Conservation (phyloP, 1,284 basidiomycete species). For the Phenoliferia sp. region DNA sequence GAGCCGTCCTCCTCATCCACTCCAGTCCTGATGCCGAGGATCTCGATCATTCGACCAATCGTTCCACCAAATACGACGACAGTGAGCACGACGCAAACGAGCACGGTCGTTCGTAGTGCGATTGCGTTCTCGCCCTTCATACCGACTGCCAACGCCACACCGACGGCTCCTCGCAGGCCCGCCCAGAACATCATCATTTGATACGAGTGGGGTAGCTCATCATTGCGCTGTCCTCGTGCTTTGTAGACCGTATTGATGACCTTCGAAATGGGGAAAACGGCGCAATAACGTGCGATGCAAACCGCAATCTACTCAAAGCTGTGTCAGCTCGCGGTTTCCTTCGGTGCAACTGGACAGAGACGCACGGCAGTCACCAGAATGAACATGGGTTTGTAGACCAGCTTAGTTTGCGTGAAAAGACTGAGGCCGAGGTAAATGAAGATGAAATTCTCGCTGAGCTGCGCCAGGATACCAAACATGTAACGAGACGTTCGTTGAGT, state of each 20-base stretch:
- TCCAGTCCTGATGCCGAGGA: constrained; percentile 92
- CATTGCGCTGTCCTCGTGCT: constrained; percentile 65
- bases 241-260: constrained; percentile 85
- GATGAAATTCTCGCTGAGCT: constrained; percentile 97
- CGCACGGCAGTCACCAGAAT: constrained; percentile 73
- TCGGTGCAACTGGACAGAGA: constrained; percentile 10
- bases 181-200: constrained; percentile 91
- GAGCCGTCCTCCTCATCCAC: constrained; percentile 74
- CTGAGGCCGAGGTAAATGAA: constrained; percentile 98
- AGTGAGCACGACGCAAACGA: constrained; percentile 92
- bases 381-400: constrained; percentile 91
- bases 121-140: constrained; percentile 89
- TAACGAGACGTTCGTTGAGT: constrained; percentile 95
- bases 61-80: constrained; percentile 95
- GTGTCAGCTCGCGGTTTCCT: neutral
- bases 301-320: constrained; percentile 65
- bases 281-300: constrained; percentile 87
- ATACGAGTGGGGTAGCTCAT: constrained; percentile 89
- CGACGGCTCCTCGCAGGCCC: constrained; percentile 89
- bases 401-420: constrained; percentile 84
- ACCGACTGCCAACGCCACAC: constrained; percentile 91
- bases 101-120: constrained; percentile 85
- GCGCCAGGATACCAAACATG: constrained; percentile 85
- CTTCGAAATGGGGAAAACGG: constrained; percentile 95
- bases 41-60: constrained; percentile 91